A percentile compares a stretch with the other conserved stretches of the same genome.
These are phyloP conservation scores for Passiflora organensis DNA, from an alignment of 345 rosid genomes.

Conservation along the genomic window DNA sequence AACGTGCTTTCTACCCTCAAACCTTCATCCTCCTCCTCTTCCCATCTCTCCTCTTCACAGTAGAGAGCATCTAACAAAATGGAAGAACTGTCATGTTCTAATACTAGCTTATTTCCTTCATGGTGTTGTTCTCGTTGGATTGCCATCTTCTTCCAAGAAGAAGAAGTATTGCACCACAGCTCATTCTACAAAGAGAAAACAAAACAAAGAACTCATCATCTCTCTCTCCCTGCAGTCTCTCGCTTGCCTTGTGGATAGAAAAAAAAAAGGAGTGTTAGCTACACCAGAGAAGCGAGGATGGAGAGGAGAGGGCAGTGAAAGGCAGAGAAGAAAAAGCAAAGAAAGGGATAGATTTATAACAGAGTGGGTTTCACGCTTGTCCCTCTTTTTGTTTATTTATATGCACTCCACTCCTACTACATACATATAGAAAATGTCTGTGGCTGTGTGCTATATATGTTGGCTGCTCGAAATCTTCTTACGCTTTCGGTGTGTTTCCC, in stretches of 20 bases:
- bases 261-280: too few relatives aligned
- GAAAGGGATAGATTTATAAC: conserved; percentile 43
- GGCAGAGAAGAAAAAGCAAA: conserved; percentile 23
- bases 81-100: too few relatives aligned
- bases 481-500: conserved; percentile 42
- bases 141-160: conserved; percentile 74
- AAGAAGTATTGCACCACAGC: too few relatives aligned
- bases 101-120: conserved; percentile 29
- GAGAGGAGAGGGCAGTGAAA: conserved; percentile 1
- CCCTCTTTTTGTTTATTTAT: conserved; percentile 12
- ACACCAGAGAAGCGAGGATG: conserved; percentile 15
- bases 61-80: conserved; percentile 53
- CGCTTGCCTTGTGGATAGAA: too few relatives aligned
- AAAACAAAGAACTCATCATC: too few relatives aligned
- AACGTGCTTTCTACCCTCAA: conserved; percentile 21
- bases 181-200: too few relatives aligned
- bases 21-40: conserved; percentile 27
- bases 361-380: conserved; percentile 43
- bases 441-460: too few relatives aligned
- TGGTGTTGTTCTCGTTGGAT: conserved; percentile 35
- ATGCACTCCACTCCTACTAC: too few relatives aligned
- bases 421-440: too few relatives aligned
- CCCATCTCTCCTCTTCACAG: conserved; percentile 62
- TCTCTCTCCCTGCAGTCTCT: too few relatives aligned
- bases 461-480: conserved; percentile 14